Conservation (phyloP, 169 alveolate genomes). For the Plasmodium berghei region DNA sequence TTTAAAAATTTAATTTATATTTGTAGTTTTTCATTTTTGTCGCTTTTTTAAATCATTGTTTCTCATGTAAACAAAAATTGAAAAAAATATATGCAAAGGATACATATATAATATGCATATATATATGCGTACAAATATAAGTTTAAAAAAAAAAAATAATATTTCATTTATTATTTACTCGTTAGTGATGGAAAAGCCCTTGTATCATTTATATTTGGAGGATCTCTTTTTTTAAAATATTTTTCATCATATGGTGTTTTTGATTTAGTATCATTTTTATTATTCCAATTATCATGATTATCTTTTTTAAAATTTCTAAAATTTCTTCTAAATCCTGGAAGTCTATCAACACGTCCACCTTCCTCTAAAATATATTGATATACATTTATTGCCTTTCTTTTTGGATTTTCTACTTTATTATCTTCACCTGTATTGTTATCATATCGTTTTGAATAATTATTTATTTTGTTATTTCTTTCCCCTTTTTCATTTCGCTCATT, state of each 20-base stretch:
- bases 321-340: constrained; percentile 70
- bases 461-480: constrained; percentile 4
- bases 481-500: not conserved
- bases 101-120: constrained; percentile 9
- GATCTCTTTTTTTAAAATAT: constrained; percentile 69
- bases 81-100: not conserved
- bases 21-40: too few relatives aligned
- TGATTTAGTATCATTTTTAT: constrained; percentile 13
- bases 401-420: constrained; percentile 43
- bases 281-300: constrained; percentile 29
- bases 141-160: not conserved
- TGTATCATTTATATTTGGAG: constrained; percentile 73
- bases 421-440: constrained; percentile 36
- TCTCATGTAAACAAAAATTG: constrained; percentile 27
- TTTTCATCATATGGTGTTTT: constrained; percentile 64
- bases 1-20: too few relatives aligned
- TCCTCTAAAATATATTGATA: constrained; percentile 69
- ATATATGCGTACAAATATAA: not conserved
- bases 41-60: not conserved
- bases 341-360: constrained; percentile 59
- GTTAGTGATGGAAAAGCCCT: constrained; percentile 74
- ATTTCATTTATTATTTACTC: constrained; percentile 24
- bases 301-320: constrained; percentile 51
- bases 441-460: constrained; percentile 4
- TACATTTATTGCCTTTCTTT: constrained; percentile 71